Evolutionary conservation across 805 yeast genomes (phyloP), one percentile per base, ranked within the genome.

Genomic region (Citeromyces matritensis): DNA sequence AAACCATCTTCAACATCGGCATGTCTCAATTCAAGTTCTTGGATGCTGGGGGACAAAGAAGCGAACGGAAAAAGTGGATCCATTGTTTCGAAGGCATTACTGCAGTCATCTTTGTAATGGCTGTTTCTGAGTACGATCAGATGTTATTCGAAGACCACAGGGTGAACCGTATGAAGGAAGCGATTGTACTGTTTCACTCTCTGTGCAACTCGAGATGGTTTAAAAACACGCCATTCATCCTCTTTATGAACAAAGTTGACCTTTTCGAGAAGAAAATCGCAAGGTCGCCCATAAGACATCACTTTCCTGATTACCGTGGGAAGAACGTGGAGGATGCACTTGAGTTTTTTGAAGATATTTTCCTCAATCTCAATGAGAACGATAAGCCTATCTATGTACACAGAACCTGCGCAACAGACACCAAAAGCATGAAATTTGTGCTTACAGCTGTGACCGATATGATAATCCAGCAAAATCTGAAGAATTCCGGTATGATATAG

Each of bases 31-130:
- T 86, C 49, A 74, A 73, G 44, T 82, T 91, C 27, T 57, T 85
- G 28, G 98, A 91, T 60, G 97, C 95, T 4, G 98, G 98, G 33
- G 98, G 98, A 2, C 96, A 86, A 55, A 58, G 95, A 37, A 72
- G 83, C 13, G 96, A 86, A 50, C 65, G 96, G 37, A 73, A 78
- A 42, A 86, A 86, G 50, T 86, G 96, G 96, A 81, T 86, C 39
- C 95, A 85, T 47, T 83, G 94, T 47, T 86, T 86, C 53, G 91
- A 86, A 45, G 83, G 80, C 38, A 81, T 88, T 31, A 79, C 94
- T 1, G 81, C 93, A 3, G 78, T 93, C 1, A 51, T 88, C 25
- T 91, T 84, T 51, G 95, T 88, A 6, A 66, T 81, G 12, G 95
- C 96, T 0, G 74, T 84, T 15, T 73, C 84, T 30, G 98, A 91